Evolutionary conservation across 345 rosid genomes (phyloP).

Genomic region (Raphanus raphanistrum): DNA sequence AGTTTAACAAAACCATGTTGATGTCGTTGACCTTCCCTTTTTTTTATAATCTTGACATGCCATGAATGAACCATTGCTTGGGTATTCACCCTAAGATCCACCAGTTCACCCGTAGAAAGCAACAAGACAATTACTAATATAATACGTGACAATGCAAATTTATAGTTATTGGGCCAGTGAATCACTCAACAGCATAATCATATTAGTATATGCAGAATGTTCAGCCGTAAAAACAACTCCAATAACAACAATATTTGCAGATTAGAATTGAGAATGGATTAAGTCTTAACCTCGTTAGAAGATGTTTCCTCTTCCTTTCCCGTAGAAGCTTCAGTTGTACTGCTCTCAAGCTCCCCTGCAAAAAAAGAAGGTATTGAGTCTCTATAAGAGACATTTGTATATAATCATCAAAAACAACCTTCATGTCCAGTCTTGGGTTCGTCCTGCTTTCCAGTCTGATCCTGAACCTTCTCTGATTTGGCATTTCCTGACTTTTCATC

Average conservation of each 20-base stretch:
- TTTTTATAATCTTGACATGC: background rate
- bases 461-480: conserved; percentile 19
- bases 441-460: conserved; percentile 21
- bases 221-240: background rate
- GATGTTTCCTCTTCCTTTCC: conserved; percentile 27
- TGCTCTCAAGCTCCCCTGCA: conserved; percentile 22
- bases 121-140: background rate
- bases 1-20: background rate
- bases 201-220: background rate
- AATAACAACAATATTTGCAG: background rate
- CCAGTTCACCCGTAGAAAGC: background rate
- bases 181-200: background rate
- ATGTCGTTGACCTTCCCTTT: background rate
- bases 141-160: background rate
- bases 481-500: conserved; percentile 14
- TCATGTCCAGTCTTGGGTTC: background rate
- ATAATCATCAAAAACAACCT: conserved; percentile 24
- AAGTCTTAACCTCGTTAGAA: conserved; percentile 36
- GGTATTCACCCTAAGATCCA: background rate
- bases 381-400: background rate
- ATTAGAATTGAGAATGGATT: background rate
- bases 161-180: background rate
- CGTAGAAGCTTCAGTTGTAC: conserved; percentile 7
- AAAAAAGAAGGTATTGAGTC: background rate
- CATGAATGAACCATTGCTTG: background rate